Evolutionary conservation across 139 green algal species (phyloP).

Genomic region (Chlamydomonas sphaeroides): DNA sequence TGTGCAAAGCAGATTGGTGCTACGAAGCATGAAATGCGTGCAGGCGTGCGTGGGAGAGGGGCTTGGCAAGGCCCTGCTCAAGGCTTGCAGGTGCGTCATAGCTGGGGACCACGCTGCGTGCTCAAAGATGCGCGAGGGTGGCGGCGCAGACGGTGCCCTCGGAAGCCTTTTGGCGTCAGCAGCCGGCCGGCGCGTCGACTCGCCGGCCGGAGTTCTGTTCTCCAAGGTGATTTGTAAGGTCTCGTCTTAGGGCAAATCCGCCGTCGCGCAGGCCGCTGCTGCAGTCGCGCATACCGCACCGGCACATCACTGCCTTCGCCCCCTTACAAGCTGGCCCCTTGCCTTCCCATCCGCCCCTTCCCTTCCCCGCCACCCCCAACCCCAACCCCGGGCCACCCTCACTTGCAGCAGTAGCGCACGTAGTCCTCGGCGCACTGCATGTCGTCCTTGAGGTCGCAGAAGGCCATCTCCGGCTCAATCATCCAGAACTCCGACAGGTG

Average conservation of each 20-base stretch:
- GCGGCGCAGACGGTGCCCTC: no score
- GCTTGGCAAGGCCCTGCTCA: no score
- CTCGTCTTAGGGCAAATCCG: no score
- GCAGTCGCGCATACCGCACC: no score
- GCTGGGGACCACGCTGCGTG: no score
- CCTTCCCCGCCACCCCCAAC: not conserved
- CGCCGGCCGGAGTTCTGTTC: not conserved
- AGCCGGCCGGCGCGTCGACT: not conserved
- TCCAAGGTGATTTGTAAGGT: not conserved
- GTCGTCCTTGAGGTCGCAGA: constrained; percentile 93
- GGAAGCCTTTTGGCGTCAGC: not conserved
- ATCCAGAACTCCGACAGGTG: constrained; percentile 99
- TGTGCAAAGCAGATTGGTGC: no score
- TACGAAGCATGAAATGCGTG: no score
- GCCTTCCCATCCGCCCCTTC: not conserved
- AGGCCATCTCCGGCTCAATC: constrained; percentile 99
- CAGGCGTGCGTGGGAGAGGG: no score
- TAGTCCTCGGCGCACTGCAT: constrained; percentile 96
- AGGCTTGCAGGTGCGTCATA: no score
- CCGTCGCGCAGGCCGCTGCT: no score
- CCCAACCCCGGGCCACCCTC: constrained; percentile 57
- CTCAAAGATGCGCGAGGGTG: no score
- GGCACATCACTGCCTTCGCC: no score
- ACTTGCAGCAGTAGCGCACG: constrained; percentile 85
- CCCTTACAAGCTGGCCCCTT: not conserved